Base-by-base conservation (phyloP, 2,329 filamentous ascomycete genomes). In the Byssoonygena ceratinophila region DNA sequence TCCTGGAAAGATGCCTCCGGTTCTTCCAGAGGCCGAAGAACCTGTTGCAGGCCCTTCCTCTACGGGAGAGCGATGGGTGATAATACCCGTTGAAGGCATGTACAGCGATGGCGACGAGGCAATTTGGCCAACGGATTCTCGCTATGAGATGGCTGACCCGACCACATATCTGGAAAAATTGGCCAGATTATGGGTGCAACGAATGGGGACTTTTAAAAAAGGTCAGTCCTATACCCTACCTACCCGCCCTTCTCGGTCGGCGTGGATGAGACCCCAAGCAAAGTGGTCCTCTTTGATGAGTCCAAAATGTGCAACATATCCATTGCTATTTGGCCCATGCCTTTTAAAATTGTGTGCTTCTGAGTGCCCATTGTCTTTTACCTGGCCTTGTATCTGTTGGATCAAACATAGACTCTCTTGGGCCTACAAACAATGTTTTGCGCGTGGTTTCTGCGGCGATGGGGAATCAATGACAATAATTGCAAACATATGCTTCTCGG, bases 151-250 rank as follows among this genome's bases (percentile, higher is more conserved):
- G 20, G 60, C 68, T 0, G 63, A 74, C 43, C 52, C 53, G 14
- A 65, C 59, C 1, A 55, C 67, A 1, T 79, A 79, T 59, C 66
- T 76, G 0, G 66, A 71, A 25, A 74, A 73, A 48, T 60, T 79
- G 6, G 77, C 67, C 0, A 63, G 60, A 9, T 62, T 68, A 44
- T 80, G 77, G 77, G 68, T 78, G 62, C 58, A 71, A 44, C 60
- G 68, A 22, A 65, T 64, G 9, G 70, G 70, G 1, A 65, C 73
- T 25, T 66, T 57, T 46, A 60, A 64, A 54, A 43, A 57, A 57
- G 68, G 71, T 71, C 55, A 59, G 65, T 61, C 14, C 11, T 52
- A 5, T 49, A 31, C 34, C 54, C 16, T n/a, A n/a, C n/a, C n/a
- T n/a, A n/a, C n/a, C n/a, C n/a, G n/a, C n/a, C n/a, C n/a, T 45